phyloP scores from a whole-genome alignment of 139 green algal genomes.

The Ostreobium quekettii region DNA sequence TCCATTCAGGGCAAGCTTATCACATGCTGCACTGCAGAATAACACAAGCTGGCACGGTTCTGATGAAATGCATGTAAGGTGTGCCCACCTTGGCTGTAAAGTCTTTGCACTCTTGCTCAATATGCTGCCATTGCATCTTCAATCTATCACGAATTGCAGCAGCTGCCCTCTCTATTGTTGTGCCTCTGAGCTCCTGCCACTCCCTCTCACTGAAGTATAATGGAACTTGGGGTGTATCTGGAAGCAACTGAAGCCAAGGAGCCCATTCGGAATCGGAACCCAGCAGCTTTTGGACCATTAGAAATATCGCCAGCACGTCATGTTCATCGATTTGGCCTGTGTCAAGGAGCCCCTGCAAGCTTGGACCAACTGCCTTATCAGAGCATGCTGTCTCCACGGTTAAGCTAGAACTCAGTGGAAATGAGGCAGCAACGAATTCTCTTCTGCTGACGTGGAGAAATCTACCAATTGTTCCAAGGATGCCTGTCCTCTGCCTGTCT shows the following conservation, averaged over 20 bases:
- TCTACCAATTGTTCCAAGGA: too few species aligned
- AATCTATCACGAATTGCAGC: not conserved
- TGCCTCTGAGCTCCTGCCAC: slow-evolving; percentile 59
- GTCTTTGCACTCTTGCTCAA: slow-evolving; percentile 17
- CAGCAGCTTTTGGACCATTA: slow-evolving; percentile 4
- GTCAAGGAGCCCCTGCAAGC: too few species aligned
- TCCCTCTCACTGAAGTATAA: slow-evolving; percentile 37
- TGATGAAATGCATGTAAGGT: not conserved
- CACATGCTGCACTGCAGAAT: not conserved
- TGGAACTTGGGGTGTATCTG: slow-evolving; percentile 36
- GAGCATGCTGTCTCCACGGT: too few species aligned
- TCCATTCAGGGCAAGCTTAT: not conserved
- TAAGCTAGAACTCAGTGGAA: too few species aligned
- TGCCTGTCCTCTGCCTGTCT: too few species aligned
- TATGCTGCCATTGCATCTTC: slow-evolving; percentile 28
- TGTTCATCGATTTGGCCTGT: too few species aligned
- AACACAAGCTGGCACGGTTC: not conserved
- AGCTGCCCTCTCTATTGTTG: slow-evolving; percentile 45
- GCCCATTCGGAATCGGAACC: not conserved
- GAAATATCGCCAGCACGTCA: slow-evolving; percentile 8
- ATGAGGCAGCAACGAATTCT: too few species aligned
- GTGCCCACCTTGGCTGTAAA: not conserved
- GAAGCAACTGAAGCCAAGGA: slow-evolving; percentile 15
- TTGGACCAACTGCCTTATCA: too few species aligned
- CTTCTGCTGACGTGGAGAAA: too few species aligned